Evolutionary conservation across 768 basidiomycete species (phyloP).

Genomic region (Astraeus odoratus): DNA sequence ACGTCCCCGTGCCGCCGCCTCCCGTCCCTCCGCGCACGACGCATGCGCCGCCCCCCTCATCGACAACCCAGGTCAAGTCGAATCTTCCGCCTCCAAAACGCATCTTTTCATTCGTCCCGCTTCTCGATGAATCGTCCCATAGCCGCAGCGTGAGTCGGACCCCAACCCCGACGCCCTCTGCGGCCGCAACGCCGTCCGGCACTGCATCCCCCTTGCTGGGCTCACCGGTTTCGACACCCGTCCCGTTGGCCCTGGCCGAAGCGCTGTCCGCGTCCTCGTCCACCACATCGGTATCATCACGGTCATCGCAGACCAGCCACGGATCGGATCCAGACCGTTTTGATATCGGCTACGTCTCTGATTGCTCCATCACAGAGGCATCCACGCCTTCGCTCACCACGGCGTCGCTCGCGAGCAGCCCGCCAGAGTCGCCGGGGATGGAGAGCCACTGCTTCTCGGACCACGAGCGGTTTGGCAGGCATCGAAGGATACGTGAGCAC

Average conservation of each 20-base stretch:
- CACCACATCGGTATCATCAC: not conserved
- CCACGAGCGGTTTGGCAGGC: not conserved
- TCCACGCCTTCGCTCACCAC: slow-evolving; percentile 12
- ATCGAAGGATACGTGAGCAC: not conserved
- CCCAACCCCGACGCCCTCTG: not conserved
- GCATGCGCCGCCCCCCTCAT: not conserved
- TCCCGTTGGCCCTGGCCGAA: not conserved
- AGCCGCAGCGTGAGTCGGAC: not conserved
- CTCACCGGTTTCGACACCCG: not conserved
- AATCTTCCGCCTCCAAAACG: slow-evolving; percentile 11
- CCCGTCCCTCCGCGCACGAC: slow-evolving; percentile 1
- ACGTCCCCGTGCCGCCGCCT: slow-evolving; percentile 9
- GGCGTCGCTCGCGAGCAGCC: slow-evolving; percentile 8
- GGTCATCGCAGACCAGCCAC: not conserved
- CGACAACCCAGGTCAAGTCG: not conserved
- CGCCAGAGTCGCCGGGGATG: slow-evolving; percentile 4
- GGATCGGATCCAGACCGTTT: slow-evolving; percentile 6
- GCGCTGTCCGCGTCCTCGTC: not conserved
- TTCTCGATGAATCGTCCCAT: slow-evolving; percentile 7
- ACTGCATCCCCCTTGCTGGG: not conserved
- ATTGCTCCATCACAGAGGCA: slow-evolving; percentile 6
- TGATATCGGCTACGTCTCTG: slow-evolving; percentile 3
- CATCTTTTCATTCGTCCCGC: slow-evolving; percentile 4
- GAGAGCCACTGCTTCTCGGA: not conserved
- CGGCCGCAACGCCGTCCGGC: not conserved